Evolutionary conservation across 1,284 basidiomycete genomes (phyloP), one percentile per base, ranked within the genome.

Genomic region (Salmacisia buchloeana): DNA sequence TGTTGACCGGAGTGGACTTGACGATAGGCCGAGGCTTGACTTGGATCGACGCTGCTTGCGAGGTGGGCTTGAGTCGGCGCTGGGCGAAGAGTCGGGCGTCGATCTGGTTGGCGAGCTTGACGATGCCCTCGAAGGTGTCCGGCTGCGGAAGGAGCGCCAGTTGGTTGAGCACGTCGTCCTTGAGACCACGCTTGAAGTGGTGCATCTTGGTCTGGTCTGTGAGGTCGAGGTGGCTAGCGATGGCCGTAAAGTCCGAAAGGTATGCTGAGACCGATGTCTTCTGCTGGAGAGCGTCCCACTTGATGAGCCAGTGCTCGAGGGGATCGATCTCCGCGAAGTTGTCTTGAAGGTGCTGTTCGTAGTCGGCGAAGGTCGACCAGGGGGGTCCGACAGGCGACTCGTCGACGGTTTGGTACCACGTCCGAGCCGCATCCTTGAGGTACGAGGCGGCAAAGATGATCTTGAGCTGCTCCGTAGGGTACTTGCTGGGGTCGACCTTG

Each of bases 151-250:
- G 39, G n/a, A 59, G 35, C 9, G 33, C 23, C 13, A 43, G 21
- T 9, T 39, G 2, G 34, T 34, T 18, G 7, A 43, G 31, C n/a
- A 59, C 33, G 9, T 59, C 33, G 36, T 59, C 13, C 58, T 59
- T 59, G 36, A 59, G 58, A 34, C 58, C 58, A 15, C 45, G 36
- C 45, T 59, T 33, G 36, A 59, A 59, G 29, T 39, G 58, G 25
- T 59, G 33, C 18, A 43, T 43, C 29, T 35, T 34, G 45, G 27
- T 35, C 21, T 34, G 3, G 18, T 35, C 34, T 7, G 58, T 34
- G 21, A 39, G 2, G 34, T 43, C 29, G 35, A 38, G 27, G 31
- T 49, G 58, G 25, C 31, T 38, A 4, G 27, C 29, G 58, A 59
- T 10, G 10, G 41, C 27, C 27, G 13, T 43, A n/a, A 59, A 59